Base-by-base conservation (phyloP, 2,329 filamentous ascomycete genomes). In the Orbilia blumenaviensis region DNA sequence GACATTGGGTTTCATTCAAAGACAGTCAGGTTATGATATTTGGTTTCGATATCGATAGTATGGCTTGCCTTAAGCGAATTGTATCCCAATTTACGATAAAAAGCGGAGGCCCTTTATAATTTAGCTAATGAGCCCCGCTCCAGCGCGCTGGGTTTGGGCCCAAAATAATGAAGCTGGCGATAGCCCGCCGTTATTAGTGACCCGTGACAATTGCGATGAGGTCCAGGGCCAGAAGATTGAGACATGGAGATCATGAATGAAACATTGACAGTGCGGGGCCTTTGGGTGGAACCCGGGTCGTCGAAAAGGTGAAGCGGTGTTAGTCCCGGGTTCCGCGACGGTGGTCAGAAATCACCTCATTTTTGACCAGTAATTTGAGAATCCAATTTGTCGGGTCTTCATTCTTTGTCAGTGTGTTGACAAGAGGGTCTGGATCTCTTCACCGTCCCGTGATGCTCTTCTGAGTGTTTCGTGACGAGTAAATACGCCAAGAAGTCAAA, bases 371-470 rank as follows among this genome's bases (percentile, higher is more conserved):
- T 66, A 58, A 72, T 58, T 58, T 64, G 48, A 66, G 50, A 41
- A 36, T 64, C 67, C 67, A 66, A 64, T 48, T 64, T 66, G 38
- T 72, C 67, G 60, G 67, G 60, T 72, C 32, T n/a, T 14, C 56
- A 21, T 16, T 41, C 66, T 52, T 16, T 36, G n/a, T 36, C 21
- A n/a, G n/a, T 62, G 56, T 42, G 27, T 56, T 25, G 56, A 36
- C 29, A 14, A 56, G 50, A 56, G n/a, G 68, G 60, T 63, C 68
- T 73, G 68, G 61, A 67, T 67, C 69, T 63, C 41, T 72, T 18
- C 29, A 64, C 14, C 32, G 46, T 73, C 68, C 60, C 68, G 68
- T 73, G 67, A 72, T 73, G 52, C 14, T 38, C 2, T 52, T 60
- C 16, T 48, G 27, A 46, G 50, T 25, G 27, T 50, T 63, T 41